Evolutionary conservation across 352 stramenopile genomes (phyloP), one percentile per base, ranked within the genome.

Genomic region (Bremia lactucae): DNA sequence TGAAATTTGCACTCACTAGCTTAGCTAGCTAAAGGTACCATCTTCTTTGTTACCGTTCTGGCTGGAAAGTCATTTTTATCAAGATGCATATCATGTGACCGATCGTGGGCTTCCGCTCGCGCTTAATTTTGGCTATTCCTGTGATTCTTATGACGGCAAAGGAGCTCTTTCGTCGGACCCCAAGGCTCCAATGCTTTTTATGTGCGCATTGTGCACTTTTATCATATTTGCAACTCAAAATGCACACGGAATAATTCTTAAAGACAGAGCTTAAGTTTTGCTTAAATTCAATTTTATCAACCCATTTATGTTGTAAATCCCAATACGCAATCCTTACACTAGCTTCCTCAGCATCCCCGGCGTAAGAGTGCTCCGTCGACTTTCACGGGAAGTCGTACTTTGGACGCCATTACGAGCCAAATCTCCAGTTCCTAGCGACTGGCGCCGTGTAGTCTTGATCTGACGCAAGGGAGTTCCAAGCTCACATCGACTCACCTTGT

Each of bases 401-500:
- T 43, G 52, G 23, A 55, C 42, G 18, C 36, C 46, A 28, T 36
- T 37, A 16, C 50, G 55, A 15, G 44, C 40, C 19, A 64, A 16
- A 46, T 65, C 56, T 20, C 52, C 52, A 36, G 48, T 37, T 20
- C 43, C 56, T 5, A 62, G 14, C 6, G 59, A 62, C 22, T 62
- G 55, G 13, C 72, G 69, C 31, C 54, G 41, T 20, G 34, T 39
- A 9, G 68, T 59, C 57, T 87, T 88, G 59, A 93, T 82, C 55
- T 93, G 79, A 15, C 77, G 70, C 28, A 93, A 96, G 14, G 96
- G 92, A 14, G 93, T 88, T 23, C 95, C 96, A 6, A 98, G 68
- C 56, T 99, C 95, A 23, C 97, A 97, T 65, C 97, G 79, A 59
- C 97, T 98, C 36, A 98, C 95, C 54, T 96, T 88, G 28, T 90